phyloP scores from a whole-genome alignment of 2,329 filamentous ascomycete genomes.

The Ophiostoma piceae region DNA sequence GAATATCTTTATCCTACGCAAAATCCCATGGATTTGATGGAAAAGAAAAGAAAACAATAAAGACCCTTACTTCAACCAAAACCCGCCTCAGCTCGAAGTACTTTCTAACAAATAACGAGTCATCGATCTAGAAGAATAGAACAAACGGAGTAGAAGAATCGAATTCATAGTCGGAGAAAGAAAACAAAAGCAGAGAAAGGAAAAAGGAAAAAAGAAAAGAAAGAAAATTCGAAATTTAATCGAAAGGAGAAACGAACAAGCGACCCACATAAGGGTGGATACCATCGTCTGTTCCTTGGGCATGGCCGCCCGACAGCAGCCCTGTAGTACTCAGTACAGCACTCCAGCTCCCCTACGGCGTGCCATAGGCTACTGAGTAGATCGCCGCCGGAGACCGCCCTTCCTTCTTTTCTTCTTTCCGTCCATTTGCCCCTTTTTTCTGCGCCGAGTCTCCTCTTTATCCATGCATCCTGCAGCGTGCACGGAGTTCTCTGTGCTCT shows the following conservation, averaged over 20 bases:
- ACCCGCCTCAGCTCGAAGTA: not conserved
- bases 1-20: too few relatives aligned
- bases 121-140: not conserved
- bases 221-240: not conserved
- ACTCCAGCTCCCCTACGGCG: not conserved
- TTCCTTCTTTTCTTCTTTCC: slow-evolving; percentile 8
- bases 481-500: not conserved
- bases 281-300: not conserved
- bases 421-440: slow-evolving; percentile 12
- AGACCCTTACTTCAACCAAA: not conserved
- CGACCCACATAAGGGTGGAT: not conserved
- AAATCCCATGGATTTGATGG: too few relatives aligned
- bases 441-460: slow-evolving; percentile 14
- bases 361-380: not conserved
- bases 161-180: not conserved
- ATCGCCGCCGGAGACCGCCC: slow-evolving; percentile 1
- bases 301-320: not conserved
- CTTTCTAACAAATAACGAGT: not conserved
- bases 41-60: too few relatives aligned
- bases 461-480: not conserved
- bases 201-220: not conserved
- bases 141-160: not conserved
- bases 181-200: not conserved
- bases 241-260: not conserved
- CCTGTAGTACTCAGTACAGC: too few relatives aligned